Conservation (phyloP, 257 asterid species). For the Solanum chaucha region DNA sequence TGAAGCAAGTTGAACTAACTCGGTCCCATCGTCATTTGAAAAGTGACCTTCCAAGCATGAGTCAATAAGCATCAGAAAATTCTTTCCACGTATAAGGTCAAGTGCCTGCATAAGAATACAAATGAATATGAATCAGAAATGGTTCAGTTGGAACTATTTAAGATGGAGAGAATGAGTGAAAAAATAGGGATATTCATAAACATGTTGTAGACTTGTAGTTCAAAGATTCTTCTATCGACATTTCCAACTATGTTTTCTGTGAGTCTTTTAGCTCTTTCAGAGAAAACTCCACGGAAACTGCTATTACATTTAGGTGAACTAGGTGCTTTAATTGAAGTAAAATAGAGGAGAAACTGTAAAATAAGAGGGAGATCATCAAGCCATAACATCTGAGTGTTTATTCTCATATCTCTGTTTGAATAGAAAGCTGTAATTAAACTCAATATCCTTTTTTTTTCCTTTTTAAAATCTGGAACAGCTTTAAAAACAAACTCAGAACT, state of each 20-base stretch:
- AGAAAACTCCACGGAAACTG: neutral
- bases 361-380: neutral
- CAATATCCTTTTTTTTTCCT: neutral
- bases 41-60: slow-evolving; percentile 39
- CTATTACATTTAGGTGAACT: neutral
- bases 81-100: slow-evolving; percentile 39
- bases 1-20: slow-evolving; percentile 29
- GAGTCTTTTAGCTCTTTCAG: too few species aligned
- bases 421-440: neutral
- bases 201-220: neutral
- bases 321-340: neutral
- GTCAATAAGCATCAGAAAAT: slow-evolving; percentile 28
- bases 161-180: neutral
- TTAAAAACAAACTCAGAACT: neutral
- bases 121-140: neutral
- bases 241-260: too few species aligned
- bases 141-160: neutral
- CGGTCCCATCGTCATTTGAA: slow-evolving; percentile 32
- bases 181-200: neutral
- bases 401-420: neutral
- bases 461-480: neutral
- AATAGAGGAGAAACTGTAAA: neutral
- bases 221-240: too few species aligned
- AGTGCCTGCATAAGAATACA: slow-evolving; percentile 24
- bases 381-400: neutral